Evolutionary conservation across 305 asterid genomes (phyloP).

Genomic region (Solanum hybrid): DNA sequence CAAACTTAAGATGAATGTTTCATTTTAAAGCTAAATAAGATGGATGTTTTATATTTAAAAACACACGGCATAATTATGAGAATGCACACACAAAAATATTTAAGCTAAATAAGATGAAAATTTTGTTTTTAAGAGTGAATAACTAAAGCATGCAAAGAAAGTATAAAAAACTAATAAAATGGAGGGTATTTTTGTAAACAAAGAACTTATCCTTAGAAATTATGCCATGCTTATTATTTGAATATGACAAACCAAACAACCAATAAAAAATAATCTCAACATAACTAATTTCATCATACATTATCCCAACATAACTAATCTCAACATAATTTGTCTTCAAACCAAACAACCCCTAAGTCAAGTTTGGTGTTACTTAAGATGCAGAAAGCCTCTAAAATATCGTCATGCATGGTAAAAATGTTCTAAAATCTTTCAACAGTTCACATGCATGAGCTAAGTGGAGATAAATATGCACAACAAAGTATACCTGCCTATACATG

Average conservation of each 20-base stretch:
- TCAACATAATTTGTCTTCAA: background rate
- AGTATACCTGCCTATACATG: background rate
- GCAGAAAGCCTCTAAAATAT: background rate
- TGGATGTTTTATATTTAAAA: no score
- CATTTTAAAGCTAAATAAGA: background rate
- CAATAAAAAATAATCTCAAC: background rate
- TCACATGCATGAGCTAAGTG: background rate
- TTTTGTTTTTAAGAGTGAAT: background rate
- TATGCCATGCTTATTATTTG: background rate
- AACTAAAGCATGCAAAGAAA: background rate
- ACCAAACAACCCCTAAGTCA: background rate
- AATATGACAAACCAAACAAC: background rate
- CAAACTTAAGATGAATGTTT: background rate
- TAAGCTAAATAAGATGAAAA: background rate
- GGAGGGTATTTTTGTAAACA: background rate
- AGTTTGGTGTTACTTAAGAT: background rate
- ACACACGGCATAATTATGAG: background rate
- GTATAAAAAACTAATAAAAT: background rate
- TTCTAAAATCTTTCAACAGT: background rate
- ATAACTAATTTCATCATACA: background rate
- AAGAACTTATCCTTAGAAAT: background rate
- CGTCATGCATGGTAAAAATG: background rate
- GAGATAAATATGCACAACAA: background rate
- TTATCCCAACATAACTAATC: background rate
- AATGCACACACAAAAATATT: background rate